phyloP scores from a whole-genome alignment of 495 filamentous ascomycete genomes.

The Podospora appendiculata region DNA sequence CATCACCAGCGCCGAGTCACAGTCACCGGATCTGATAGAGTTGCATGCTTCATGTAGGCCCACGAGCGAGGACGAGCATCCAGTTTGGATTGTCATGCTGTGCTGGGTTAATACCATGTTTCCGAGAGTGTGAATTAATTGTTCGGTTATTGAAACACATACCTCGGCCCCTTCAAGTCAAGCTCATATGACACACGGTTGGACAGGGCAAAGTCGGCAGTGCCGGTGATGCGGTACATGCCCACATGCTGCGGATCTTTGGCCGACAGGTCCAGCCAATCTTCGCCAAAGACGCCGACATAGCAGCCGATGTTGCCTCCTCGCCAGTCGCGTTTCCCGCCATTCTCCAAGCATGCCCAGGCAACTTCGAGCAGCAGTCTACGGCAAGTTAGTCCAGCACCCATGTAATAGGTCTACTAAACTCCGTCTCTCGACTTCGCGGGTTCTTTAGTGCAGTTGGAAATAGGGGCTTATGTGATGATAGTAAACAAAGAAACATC shows the following conservation, averaged over 20 bases:
- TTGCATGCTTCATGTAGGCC: constrained; percentile 32
- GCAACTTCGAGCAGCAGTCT: constrained; percentile 40
- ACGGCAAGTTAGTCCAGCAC: no score
- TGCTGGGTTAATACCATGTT: no score
- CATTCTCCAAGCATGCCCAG: constrained; percentile 37
- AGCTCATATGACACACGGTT: constrained; percentile 46
- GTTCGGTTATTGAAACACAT: no score
- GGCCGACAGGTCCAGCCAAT: constrained; percentile 18
- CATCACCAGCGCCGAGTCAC: constrained; percentile 28
- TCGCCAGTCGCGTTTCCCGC: constrained; percentile 36
- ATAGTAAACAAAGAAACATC: no score
- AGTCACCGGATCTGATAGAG: constrained; percentile 33
- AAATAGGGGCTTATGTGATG: no score
- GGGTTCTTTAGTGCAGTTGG: no score
- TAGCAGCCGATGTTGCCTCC: constrained; percentile 40
- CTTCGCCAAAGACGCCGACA: constrained; percentile 37
- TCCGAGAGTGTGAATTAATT: no score
- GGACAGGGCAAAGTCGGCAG: constrained; percentile 23
- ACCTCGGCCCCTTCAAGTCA: constrained; percentile 24
- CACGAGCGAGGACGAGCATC: constrained; percentile 35
- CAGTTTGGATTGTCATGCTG: constrained; percentile 32
- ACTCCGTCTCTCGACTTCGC: no score
- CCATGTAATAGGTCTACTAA: no score
- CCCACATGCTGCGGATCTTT: constrained; percentile 16
- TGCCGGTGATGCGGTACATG: constrained; percentile 20